Base-by-base conservation (phyloP, 768 basidiomycete species). In the Boletus tylopilopsis region DNA sequence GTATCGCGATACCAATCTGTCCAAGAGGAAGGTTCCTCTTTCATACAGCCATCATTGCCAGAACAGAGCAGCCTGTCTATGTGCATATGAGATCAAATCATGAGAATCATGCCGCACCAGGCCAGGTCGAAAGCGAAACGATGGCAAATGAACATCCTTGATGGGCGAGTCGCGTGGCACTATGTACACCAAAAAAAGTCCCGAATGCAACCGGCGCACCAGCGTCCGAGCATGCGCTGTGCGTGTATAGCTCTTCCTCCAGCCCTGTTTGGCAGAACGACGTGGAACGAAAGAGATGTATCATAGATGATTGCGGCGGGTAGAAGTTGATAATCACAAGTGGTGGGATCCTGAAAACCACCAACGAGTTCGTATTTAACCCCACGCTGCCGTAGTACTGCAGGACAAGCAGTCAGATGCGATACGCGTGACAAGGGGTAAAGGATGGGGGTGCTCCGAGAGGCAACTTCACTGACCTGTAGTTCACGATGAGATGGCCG, bases 401-500 rank as follows among this genome's bases (percentile, higher is more conserved):
- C 29, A 24, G 16, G 30, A 29, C 19, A 2, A 32, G 29, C 15
- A 13, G 6, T 63, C 41, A 55, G 57, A 47, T 19, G 30, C 32
- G 36, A 43, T 10, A 9, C 34, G 15, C 34, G 18, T 25, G 22
- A 23, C 6, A 29, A 21, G 13, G 27, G 21, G 13, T 11, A 32
- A 23, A 22, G 9, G 18, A 7, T 9, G 6, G 22, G 18, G 32
- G 22, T 21, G 6, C 25, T 16, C n/a, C n/a, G 10, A 12, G 29
- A 24, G 24, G 12, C 4, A n/a, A 19, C 6, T 2, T 8, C 16
- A 56, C 76, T 55, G 41, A 84, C 90, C 88, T 91, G 64, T 94
- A 94, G 67, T 94, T 94, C 32, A 94, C 91, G 63, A 94, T 92
- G 56, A 94, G 75, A 67, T 91, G 89, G 0, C 86, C 87, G 57